Conservation (phyloP, 768 basidiomycete genomes). For the Psilocybe tampanensis region DNA sequence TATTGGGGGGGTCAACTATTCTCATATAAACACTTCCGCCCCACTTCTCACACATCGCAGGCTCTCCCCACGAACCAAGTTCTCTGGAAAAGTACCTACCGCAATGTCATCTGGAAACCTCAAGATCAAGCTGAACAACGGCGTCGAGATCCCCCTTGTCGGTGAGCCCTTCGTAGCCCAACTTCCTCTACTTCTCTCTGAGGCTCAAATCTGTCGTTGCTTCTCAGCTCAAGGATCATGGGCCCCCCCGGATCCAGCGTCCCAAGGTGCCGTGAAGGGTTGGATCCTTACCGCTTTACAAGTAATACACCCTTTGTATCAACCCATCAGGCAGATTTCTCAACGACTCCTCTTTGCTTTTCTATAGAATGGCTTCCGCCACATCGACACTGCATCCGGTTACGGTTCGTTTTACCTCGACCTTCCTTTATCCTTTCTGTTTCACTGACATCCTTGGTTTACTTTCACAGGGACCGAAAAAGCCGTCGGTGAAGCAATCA, state of each 20-base stretch:
- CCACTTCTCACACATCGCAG: no score
- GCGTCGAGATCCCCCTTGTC: constrained; percentile 35
- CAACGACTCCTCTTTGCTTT: background rate
- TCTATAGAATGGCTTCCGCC: constrained; percentile 40
- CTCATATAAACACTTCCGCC: no score
- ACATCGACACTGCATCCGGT: constrained; percentile 41
- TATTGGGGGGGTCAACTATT: no score
- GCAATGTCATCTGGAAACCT: background rate
- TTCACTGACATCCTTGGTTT: no score
- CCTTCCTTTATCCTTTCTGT: background rate
- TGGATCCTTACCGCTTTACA: constrained; percentile 45
- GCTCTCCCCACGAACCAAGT: no score
- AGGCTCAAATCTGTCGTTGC: background rate
- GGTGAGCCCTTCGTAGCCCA: constrained; percentile 24
- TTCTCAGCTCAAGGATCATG: constrained; percentile 35
- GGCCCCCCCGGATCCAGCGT: constrained; percentile 35
- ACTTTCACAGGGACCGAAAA: constrained; percentile 36
- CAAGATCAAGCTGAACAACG: constrained; percentile 33
- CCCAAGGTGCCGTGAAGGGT: constrained; percentile 32
- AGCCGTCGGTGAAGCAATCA: constrained; percentile 45
- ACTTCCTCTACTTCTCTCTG: background rate
- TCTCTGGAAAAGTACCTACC: no score
- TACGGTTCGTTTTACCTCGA: constrained; percentile 21
- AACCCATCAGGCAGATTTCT: background rate
- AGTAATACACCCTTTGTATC: constrained; percentile 18